These are phyloP conservation scores for Penicillium digitatum DNA, from an alignment of 2,329 filamentous ascomycete genomes.

Conservation along the genomic window DNA sequence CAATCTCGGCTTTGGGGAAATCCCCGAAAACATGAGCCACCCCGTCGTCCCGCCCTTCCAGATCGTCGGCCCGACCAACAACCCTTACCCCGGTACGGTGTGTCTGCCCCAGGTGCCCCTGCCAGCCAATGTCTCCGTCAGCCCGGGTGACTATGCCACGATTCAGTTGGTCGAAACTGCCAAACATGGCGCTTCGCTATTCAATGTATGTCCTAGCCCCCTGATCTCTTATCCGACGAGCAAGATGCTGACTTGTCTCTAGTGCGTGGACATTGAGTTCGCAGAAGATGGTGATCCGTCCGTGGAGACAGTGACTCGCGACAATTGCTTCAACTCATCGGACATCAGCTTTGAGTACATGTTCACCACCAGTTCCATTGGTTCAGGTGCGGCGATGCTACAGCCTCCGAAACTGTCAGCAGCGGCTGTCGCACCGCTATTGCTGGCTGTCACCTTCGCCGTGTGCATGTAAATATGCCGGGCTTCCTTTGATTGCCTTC, in stretches of 20 bases:
- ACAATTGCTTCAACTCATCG: constrained; percentile 86
- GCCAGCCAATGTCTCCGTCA: constrained; percentile 65
- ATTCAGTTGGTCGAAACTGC: constrained; percentile 84
- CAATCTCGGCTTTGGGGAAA: constrained; percentile 81
- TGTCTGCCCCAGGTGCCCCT: constrained; percentile 87
- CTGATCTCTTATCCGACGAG: not conserved
- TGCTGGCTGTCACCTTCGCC: constrained; percentile 24
- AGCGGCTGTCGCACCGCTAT: constrained; percentile 24
- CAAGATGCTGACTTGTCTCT: not conserved
- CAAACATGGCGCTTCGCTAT: constrained; percentile 76
- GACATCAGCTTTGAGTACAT: constrained; percentile 72
- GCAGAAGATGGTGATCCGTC: constrained; percentile 66
- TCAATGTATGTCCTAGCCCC: constrained; percentile 58
- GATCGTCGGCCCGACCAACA: constrained; percentile 74
- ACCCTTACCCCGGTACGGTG: constrained; percentile 81
- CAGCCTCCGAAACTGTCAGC: constrained; percentile 14
- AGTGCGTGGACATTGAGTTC: constrained; percentile 96
- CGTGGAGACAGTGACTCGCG: constrained; percentile 67
- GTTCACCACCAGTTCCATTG: constrained; percentile 49
- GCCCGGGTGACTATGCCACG: constrained; percentile 81
- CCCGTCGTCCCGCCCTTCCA: constrained; percentile 77
- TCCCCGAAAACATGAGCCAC: constrained; percentile 82
- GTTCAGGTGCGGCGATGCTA: constrained; percentile 22
- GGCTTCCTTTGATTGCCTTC: constrained; percentile 16
- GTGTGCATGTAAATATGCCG: constrained; percentile 17